Percentiles rank a stretch among this genome's conserved stretches.
Conservation (phyloP, 2,329 filamentous ascomycete genomes). For the Apiospora marii region DNA sequence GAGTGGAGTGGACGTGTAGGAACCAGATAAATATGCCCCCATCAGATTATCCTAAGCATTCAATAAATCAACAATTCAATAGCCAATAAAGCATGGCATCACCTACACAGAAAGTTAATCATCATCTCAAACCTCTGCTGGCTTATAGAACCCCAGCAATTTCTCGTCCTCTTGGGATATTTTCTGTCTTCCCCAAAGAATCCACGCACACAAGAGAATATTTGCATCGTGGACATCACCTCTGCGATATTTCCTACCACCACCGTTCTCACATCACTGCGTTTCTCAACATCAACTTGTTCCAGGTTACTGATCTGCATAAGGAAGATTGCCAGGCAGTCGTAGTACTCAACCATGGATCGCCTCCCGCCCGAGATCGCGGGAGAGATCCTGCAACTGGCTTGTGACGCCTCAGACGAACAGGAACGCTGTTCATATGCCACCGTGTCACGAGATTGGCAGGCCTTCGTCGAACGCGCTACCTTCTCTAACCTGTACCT, state of each 20-base stretch:
- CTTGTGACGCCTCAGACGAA: neutral
- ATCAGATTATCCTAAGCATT: no score
- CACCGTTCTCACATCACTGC: neutral
- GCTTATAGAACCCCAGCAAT: neutral
- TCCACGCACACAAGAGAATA: no score
- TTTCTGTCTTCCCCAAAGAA: neutral
- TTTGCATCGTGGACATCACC: no score
- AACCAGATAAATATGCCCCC: no score
- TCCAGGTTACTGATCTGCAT: neutral
- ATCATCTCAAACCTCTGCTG: neutral
- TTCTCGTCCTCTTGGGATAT: neutral
- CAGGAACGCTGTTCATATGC: neutral
- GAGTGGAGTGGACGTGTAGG: no score
- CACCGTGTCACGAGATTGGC: neutral
- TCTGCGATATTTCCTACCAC: neutral
- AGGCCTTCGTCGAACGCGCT: neutral
- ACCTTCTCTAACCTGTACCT: neutral
- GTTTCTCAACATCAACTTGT: neutral
- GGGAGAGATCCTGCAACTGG: neutral
- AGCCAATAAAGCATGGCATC: no score
- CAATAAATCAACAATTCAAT: no score
- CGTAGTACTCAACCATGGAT: neutral
- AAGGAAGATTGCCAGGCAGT: neutral
- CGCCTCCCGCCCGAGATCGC: neutral
- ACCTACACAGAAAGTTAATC: neutral